A percentile compares a stretch with the other conserved stretches of the same genome.
Evolutionary conservation across 257 asterid genomes (phyloP).

Genomic region (Salvia rosmarinus): DNA sequence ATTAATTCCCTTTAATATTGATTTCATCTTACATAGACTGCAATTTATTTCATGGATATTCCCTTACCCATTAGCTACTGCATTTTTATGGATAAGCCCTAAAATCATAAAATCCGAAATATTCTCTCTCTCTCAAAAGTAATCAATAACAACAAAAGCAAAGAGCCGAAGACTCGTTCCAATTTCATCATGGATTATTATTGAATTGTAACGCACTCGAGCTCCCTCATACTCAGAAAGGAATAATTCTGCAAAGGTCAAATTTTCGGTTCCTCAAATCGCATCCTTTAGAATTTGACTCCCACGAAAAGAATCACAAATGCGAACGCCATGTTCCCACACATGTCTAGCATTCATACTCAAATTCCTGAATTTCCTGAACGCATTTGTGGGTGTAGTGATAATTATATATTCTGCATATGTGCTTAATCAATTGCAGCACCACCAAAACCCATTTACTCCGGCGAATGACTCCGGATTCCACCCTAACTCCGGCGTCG

Average conservation of each 20-base stretch:
- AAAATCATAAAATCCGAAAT: background rate
- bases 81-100: conserved; percentile 4
- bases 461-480: conserved; percentile 34
- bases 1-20: no score
- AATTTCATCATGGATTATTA: conserved; percentile 1
- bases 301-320: conserved; percentile 29
- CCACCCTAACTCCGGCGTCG: conserved; percentile 19
- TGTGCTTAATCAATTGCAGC: conserved; percentile 70
- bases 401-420: conserved; percentile 62
- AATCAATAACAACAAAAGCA: background rate
- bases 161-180: background rate
- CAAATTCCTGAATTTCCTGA: conserved; percentile 75
- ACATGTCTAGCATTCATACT: conserved; percentile 60
- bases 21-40: no score
- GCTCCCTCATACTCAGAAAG: conserved; percentile 10
- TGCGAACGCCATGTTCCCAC: conserved; percentile 71
- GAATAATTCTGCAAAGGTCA: background rate
- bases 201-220: conserved; percentile 21
- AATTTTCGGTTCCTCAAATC: conserved; percentile 1
- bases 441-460: conserved; percentile 36
- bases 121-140: background rate
- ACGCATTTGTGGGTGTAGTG: conserved; percentile 66
- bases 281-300: background rate
- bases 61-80: background rate
- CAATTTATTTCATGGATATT: background rate